phyloP scores from a whole-genome alignment of 352 stramenopile species.

The Phytophthora nicotianae region DNA sequence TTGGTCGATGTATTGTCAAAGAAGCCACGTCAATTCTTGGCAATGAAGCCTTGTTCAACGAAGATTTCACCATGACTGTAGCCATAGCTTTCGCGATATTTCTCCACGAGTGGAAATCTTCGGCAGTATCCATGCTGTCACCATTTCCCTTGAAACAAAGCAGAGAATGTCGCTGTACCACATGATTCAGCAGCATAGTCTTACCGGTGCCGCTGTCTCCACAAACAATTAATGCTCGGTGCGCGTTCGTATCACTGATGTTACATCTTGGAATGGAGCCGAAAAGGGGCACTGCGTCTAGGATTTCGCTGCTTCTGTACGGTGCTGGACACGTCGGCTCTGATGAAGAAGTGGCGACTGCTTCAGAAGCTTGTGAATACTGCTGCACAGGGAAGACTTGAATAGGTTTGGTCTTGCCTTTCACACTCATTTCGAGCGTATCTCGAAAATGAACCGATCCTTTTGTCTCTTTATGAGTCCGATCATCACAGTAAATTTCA shows the following conservation, averaged over 20 bases:
- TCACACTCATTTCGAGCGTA: conserved; percentile 55
- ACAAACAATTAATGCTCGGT: conserved; percentile 61
- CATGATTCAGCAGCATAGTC: conserved; percentile 68
- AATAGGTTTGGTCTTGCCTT: conserved; percentile 60
- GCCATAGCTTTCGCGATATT: conserved; percentile 38
- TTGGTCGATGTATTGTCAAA: conserved; percentile 20
- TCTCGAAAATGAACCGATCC: conserved; percentile 60
- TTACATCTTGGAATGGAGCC: conserved; percentile 28
- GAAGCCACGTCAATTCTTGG: conserved; percentile 16
- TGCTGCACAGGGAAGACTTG: conserved; percentile 55
- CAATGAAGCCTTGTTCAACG: conserved; percentile 17
- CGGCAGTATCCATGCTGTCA: conserved; percentile 59
- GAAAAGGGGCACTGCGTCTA: conserved; percentile 56
- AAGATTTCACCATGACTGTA: conserved; percentile 16
- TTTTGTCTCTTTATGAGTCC: conserved; percentile 62
- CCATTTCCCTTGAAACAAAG: conserved; percentile 61
- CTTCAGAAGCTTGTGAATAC: conserved; percentile 6
- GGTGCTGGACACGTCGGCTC: conserved; percentile 31
- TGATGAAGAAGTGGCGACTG: neutral
- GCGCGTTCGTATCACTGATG: conserved; percentile 14
- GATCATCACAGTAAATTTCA: conserved; percentile 79
- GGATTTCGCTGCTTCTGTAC: conserved; percentile 56
- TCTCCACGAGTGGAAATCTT: conserved; percentile 67
- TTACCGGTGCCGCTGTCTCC: conserved; percentile 70
- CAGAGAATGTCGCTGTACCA: conserved; percentile 50